A percentile compares a stretch with the other conserved stretches of the same genome.
Evolutionary conservation across 306 rosid species (phyloP).

Genomic region (Geum urbanum): DNA sequence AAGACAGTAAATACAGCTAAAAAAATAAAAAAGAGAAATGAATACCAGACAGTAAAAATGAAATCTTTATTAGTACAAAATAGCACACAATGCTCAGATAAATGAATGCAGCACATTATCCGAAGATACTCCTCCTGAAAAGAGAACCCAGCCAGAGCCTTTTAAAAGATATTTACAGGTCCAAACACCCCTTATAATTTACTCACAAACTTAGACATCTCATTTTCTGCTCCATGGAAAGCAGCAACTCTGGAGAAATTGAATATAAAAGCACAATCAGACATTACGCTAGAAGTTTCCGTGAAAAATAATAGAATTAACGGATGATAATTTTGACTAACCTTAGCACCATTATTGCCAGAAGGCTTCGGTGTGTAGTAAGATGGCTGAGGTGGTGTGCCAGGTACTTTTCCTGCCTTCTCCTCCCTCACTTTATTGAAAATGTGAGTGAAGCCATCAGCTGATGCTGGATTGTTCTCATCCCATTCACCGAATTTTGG

Average conservation of each 20-base stretch:
- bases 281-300: conserved; percentile 10
- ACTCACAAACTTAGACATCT: conserved; percentile 30
- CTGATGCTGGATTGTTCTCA: conserved; percentile 70
- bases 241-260: conserved; percentile 65
- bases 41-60: background rate
- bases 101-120: conserved; percentile 19
- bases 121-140: conserved; percentile 19
- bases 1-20: conserved; percentile 1
- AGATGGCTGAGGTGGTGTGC: conserved; percentile 44
- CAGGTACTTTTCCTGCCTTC: conserved; percentile 43
- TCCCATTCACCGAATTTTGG: conserved; percentile 98
- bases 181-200: conserved; percentile 36
- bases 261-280: conserved; percentile 13
- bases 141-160: background rate
- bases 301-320: background rate
- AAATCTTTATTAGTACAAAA: conserved; percentile 26
- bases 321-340: conserved; percentile 17
- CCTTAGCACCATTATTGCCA: conserved; percentile 41
- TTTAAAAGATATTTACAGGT: conserved; percentile 53
- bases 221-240: conserved; percentile 55
- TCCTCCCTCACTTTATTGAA: conserved; percentile 75
- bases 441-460: conserved; percentile 81
- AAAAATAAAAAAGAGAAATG: background rate
- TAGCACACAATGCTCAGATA: conserved; percentile 23
- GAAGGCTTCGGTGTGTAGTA: conserved; percentile 25